These are phyloP conservation scores for Xylaria longipes DNA, from an alignment of 495 filamentous ascomycete genomes.

Conservation along the genomic window DNA sequence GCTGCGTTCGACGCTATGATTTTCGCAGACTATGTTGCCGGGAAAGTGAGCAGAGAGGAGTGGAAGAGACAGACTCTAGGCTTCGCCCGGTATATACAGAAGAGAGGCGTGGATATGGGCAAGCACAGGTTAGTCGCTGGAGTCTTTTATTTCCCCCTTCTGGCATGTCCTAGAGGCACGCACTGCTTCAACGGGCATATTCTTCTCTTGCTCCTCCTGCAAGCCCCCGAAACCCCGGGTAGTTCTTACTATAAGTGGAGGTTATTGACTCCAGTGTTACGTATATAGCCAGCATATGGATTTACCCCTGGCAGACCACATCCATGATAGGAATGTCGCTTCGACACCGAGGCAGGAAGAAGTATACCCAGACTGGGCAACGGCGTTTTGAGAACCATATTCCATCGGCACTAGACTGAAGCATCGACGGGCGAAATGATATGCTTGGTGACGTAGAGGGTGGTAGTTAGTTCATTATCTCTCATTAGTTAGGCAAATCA, in stretches of 20 bases:
- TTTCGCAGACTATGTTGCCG: constrained; percentile 52
- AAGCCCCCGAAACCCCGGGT: no score
- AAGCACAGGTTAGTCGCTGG: no score
- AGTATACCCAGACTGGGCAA: constrained; percentile 44
- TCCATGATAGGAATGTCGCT: constrained; percentile 44
- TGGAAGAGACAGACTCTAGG: constrained; percentile 54
- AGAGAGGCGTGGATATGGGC: constrained; percentile 55
- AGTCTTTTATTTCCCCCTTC: no score
- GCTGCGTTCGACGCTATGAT: constrained; percentile 56
- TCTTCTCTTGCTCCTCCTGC: no score
- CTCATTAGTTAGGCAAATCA: not conserved
- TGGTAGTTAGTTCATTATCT: not conserved
- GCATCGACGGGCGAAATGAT: not conserved
- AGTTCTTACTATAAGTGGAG: no score
- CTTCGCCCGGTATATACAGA: constrained; percentile 53
- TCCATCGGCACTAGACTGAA: not conserved
- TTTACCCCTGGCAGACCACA: constrained; percentile 44
- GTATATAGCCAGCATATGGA: constrained; percentile 53
- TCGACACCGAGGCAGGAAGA: constrained; percentile 40
- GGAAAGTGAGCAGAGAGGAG: constrained; percentile 47
- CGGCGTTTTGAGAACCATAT: constrained; percentile 23
- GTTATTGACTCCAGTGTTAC: no score
- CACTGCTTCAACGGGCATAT: no score
- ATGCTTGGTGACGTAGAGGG: not conserved
- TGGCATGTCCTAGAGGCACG: no score